Evolutionary conservation across 106 monocot species (phyloP), one percentile per base, ranked within the genome.

Genomic region (Acorus gramineus): DNA sequence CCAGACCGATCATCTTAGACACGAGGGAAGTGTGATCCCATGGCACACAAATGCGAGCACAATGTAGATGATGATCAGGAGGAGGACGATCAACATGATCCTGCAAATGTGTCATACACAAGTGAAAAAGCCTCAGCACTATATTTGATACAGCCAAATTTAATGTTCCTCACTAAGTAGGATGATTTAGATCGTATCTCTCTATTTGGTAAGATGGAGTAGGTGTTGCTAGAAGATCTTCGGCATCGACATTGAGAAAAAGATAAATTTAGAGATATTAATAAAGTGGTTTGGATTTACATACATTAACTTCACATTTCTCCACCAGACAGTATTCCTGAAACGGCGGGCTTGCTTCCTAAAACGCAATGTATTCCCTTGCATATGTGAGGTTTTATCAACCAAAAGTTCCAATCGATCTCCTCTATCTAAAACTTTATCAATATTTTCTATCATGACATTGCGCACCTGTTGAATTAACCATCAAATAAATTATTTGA

Each of bases 401-500:
- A 91, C 96, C 53, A 98, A 70, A 65, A 98, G 51, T 69, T 98
- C 96, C 78, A 98, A 71, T 44, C 91, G 78, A 56, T 98, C 96
- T 63, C 96, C 96, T 85, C 96, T 91, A 73, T 98, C 96, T 7
- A 98, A 79, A 62, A 98, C 91, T 71, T 88, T 88, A 63, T 98
- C 96, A 50, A 98, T 98, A 77, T 98, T 98, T 44, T 98, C 91
- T 42, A 98, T 91, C 96, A 98, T 98, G 46, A 98, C 96, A 81
- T 69, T 85, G 7, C 87, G 82, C 11, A 98, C 96, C 96, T 98
- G 63, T 59, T 9, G 58, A 75, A 65, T 52, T 7, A 28, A 28
- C 1, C 28, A 28, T 28, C 28, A 28, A 28, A 68, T 9, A 42
- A 14, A 11, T 7, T 9, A 4, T 1, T 8, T 68, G 51, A 66